Evolutionary conservation across 345 rosid genomes (phyloP).

Genomic region (Cardamine chenopodiifolia): DNA sequence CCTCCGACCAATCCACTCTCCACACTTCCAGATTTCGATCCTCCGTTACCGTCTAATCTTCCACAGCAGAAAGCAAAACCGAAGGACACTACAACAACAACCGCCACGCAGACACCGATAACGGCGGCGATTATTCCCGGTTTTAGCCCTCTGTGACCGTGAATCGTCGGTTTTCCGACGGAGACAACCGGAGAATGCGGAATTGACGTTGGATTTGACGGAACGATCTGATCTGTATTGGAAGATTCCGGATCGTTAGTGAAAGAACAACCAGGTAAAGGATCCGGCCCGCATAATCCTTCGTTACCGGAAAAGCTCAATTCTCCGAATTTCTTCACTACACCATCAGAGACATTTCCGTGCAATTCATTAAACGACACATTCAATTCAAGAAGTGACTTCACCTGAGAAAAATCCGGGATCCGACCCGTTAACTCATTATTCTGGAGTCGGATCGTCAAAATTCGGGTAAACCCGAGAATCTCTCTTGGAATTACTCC

Average conservation of each 20-base stretch:
- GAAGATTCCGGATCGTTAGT: slow-evolving; percentile 50
- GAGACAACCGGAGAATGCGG: slow-evolving; percentile 53
- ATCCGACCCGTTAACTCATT: slow-evolving; percentile 79
- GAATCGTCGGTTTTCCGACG: neutral
- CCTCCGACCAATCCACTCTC: slow-evolving; percentile 60
- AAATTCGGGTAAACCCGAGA: slow-evolving; percentile 56
- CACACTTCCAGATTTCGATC: slow-evolving; percentile 51
- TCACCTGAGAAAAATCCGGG: slow-evolving; percentile 68
- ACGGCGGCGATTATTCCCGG: slow-evolving; percentile 69
- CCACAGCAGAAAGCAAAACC: slow-evolving; percentile 72
- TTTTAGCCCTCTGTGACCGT: slow-evolving; percentile 50
- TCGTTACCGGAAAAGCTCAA: slow-evolving; percentile 74
- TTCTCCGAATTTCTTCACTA: slow-evolving; percentile 61
- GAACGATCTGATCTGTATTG: slow-evolving; percentile 54
- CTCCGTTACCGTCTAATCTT: slow-evolving; percentile 42
- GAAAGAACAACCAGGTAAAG: slow-evolving; percentile 64
- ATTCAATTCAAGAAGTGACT: slow-evolving; percentile 56
- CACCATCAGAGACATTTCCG: slow-evolving; percentile 61
- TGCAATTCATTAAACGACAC: slow-evolving; percentile 73
- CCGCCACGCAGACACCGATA: slow-evolving; percentile 62
- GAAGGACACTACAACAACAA: slow-evolving; percentile 61
- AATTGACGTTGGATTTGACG: slow-evolving; percentile 76
- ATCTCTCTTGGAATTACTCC: slow-evolving; percentile 62
- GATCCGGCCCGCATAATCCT: slow-evolving; percentile 76
- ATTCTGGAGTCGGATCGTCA: slow-evolving; percentile 80